These are phyloP conservation scores for Periconia sp. DNA, from an alignment of 2,329 filamentous ascomycete genomes.

Conservation along the genomic window DNA sequence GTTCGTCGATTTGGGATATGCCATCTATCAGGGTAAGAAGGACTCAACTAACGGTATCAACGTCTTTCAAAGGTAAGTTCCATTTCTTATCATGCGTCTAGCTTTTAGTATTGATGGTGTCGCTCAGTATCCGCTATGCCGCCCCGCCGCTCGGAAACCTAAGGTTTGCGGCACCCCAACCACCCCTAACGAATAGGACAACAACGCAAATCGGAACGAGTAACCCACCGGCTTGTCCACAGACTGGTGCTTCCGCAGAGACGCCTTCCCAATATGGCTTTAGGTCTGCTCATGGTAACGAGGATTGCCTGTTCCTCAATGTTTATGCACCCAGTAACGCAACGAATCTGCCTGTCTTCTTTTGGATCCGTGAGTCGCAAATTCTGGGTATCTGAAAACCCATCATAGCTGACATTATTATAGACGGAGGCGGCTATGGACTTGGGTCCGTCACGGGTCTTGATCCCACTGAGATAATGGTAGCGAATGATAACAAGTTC, in stretches of 20 bases:
- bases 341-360: constrained; percentile 60
- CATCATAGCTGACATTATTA: constrained; percentile 30
- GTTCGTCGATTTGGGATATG: constrained; percentile 40
- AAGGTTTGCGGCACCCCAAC: constrained; percentile 58
- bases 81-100: not conserved
- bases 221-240: constrained; percentile 47
- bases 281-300: constrained; percentile 36
- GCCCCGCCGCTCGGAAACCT: constrained; percentile 58
- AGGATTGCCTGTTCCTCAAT: constrained; percentile 52
- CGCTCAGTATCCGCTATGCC: constrained; percentile 54
- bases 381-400: not conserved
- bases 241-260: constrained; percentile 34
- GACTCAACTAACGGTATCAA: constrained; percentile 33
- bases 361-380: constrained; percentile 55
- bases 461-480: constrained; percentile 39
- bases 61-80: constrained; percentile 38
- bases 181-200: constrained; percentile 50
- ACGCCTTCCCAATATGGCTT: constrained; percentile 39
- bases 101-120: constrained; percentile 33
- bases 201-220: constrained; percentile 49
- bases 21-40: constrained; percentile 34
- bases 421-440: constrained; percentile 50
- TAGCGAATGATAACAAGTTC: constrained; percentile 54
- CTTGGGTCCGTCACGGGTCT: constrained; percentile 36
- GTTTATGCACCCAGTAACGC: constrained; percentile 47